These are phyloP conservation scores for Geosmithia putterillii DNA, from an alignment of 2,329 filamentous ascomycete genomes.

Conservation along the genomic window DNA sequence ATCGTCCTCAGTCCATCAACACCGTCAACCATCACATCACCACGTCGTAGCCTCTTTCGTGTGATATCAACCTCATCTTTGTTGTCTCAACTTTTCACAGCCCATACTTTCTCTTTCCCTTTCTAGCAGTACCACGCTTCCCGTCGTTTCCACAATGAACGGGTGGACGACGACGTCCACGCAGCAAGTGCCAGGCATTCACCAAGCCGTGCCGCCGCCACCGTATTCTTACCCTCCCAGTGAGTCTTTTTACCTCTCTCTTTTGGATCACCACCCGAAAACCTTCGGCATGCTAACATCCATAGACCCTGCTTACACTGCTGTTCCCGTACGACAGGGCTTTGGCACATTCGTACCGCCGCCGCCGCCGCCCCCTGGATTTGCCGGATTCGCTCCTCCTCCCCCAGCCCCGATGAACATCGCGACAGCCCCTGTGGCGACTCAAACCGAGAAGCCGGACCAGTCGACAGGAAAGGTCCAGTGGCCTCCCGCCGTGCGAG, in stretches of 20 bases:
- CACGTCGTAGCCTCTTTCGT: background rate
- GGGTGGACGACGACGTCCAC: slow-evolving; percentile 20
- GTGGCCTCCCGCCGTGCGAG: slow-evolving; percentile 73
- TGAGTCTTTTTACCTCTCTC: slow-evolving; percentile 12
- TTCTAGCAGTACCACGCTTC: background rate
- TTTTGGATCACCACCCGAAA: background rate
- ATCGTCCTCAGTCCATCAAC: background rate
- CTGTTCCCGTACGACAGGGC: slow-evolving; percentile 49
- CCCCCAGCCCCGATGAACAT: slow-evolving; percentile 2
- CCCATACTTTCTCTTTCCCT: background rate
- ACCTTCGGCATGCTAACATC: slow-evolving; percentile 10
- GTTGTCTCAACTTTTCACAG: background rate
- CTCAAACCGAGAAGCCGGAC: slow-evolving; percentile 14
- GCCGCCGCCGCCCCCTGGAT: slow-evolving; percentile 13
- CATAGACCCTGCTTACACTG: slow-evolving; percentile 43
- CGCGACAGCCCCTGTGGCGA: slow-evolving; percentile 5
- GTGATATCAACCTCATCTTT: background rate
- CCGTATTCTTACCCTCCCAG: slow-evolving; percentile 25
- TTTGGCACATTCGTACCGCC: slow-evolving; percentile 34
- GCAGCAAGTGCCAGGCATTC: slow-evolving; percentile 27
- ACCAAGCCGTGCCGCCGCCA: slow-evolving; percentile 19
- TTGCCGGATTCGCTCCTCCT: slow-evolving; percentile 15
- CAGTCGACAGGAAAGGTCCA: slow-evolving; percentile 48
- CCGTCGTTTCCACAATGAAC: slow-evolving; percentile 16
- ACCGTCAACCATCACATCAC: background rate